Percentiles rank a stretch among this genome's conserved stretches.
Evolutionary conservation across 1,284 basidiomycete genomes (phyloP).

Genomic region (Erythrobasidium hasegawianum): DNA sequence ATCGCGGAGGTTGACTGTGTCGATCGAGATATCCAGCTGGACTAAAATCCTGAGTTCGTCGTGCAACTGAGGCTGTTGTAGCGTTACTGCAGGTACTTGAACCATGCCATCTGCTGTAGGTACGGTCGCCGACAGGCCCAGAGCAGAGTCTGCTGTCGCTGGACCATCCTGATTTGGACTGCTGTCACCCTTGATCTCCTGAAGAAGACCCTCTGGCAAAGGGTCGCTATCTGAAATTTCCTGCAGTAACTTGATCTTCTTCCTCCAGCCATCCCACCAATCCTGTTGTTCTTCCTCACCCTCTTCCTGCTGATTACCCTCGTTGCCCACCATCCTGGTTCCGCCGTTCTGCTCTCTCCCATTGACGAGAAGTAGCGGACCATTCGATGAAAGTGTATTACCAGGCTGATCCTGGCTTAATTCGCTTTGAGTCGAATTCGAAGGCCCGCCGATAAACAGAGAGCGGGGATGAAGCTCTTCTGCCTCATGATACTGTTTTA

Average conservation of each 20-base stretch:
- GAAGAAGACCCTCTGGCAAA: conserved; percentile 6
- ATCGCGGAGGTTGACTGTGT: conserved; percentile 90
- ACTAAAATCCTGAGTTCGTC: conserved; percentile 41
- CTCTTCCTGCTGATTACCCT: not conserved
- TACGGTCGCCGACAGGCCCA: not conserved
- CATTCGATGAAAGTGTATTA: not conserved
- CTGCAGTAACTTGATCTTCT: conserved; percentile 26
- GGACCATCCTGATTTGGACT: conserved; percentile 21
- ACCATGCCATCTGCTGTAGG: not conserved
- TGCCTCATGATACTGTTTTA: conserved; percentile 65
- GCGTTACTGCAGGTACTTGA: not conserved
- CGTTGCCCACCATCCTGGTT: no score
- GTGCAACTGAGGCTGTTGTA: conserved; percentile 7
- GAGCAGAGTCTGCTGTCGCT: conserved; percentile 36
- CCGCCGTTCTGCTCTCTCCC: conserved; percentile 32
- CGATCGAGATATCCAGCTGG: conserved; percentile 91
- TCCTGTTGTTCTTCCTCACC: conserved; percentile 66
- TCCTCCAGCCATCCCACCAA: conserved; percentile 57
- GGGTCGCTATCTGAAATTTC: conserved; percentile 7
- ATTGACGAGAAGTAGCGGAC: not conserved
- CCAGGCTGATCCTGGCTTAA: not conserved
- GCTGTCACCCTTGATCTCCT: not conserved
- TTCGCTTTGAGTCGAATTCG: conserved; percentile 39
- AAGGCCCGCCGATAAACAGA: conserved; percentile 14
- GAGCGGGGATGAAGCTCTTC: conserved; percentile 40